Base-by-base conservation (phyloP, 2,329 filamentous ascomycete species). In the Dryadomyces sulphureus region DNA sequence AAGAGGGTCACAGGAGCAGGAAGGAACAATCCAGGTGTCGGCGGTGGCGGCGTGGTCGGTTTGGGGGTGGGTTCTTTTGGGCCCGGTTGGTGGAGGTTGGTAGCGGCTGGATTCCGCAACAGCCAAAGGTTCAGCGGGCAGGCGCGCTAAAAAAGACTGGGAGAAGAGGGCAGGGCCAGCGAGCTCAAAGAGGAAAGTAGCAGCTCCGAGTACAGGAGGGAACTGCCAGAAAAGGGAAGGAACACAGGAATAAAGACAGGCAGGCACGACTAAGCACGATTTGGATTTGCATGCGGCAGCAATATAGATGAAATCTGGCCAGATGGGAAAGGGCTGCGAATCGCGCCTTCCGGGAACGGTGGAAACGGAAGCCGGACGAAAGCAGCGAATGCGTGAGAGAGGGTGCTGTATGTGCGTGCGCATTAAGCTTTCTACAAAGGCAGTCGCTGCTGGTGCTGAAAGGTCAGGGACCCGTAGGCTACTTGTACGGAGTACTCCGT, bases 71-170 rank as follows among this genome's bases (percentile, higher is more conserved):
- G n/a, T 38, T 45, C 22, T 40, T 46, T 47, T 43, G 32, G 38
- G 27, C 38, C 38, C 35, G 38, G 47, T 45, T 41, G 34, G 50
- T 45, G 48, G 49, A 49, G 48, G 50, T 50, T 45, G 49, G 49
- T 52, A 47, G 49, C 47, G 50, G 50, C 49, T 46, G 46, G 50
- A 48, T 47, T 47, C 45, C 45, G 45, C 40, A 47, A 39, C 34
- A 45, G 43, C 9, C 34, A 39, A 24, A 32, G 25, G 35, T 45
- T 34, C 36, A 40, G 46, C 36, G 41, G 27, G 25, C 11, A 45
- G 40, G 45, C 41, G 48, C 49, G 43, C 44, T 45, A 47, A 40
- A 46, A 43, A 49, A 47, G 41, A 47, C 45, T 41, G 38, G 24
- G n/a, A n/a, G n/a, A n/a, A n/a, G n/a, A n/a, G n/a, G n/a, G n/a